These are phyloP conservation scores for Colletotrichum sp. DNA, from an alignment of 2,329 filamentous ascomycete genomes.

Conservation along the genomic window DNA sequence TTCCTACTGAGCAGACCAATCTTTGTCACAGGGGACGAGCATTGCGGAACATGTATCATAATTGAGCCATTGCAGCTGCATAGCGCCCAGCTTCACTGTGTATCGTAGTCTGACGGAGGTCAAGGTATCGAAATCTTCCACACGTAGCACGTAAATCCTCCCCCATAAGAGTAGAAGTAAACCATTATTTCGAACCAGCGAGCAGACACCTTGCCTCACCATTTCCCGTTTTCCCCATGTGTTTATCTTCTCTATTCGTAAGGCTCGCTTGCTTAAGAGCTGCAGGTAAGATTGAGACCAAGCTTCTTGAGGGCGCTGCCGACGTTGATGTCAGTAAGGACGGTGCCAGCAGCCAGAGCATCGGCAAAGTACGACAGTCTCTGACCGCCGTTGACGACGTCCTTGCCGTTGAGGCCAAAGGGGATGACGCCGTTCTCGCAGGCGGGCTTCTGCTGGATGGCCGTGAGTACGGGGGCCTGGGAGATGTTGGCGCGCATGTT, in stretches of 20 bases:
- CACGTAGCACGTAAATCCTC: neutral
- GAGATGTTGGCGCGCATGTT: conserved; percentile 58
- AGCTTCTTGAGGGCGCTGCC: conserved; percentile 27
- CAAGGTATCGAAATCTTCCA: neutral
- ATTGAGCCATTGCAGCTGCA: neutral
- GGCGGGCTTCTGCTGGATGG: conserved; percentile 45
- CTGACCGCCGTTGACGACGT: conserved; percentile 55
- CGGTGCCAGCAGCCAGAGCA: conserved; percentile 55
- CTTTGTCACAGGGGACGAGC: neutral
- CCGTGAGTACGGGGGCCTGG: conserved; percentile 49
- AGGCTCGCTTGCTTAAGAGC: neutral
- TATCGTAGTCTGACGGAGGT: neutral
- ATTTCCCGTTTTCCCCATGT: neutral
- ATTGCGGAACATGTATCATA: neutral
- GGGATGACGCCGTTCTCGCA: conserved; percentile 61
- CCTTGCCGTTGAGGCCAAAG: conserved; percentile 57
- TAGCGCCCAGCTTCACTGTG: neutral
- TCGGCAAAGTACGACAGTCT: conserved; percentile 60
- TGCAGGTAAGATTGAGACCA: conserved; percentile 25
- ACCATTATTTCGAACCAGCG: neutral
- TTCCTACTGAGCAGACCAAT: neutral
- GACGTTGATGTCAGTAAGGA: conserved; percentile 58
- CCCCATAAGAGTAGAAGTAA: neutral
- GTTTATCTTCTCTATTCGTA: neutral
- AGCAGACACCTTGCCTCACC: neutral